Evolutionary conservation across 2,329 filamentous ascomycete species (phyloP), one percentile per base, ranked within the genome.

Genomic region (Ploettnerulaceae sp.): DNA sequence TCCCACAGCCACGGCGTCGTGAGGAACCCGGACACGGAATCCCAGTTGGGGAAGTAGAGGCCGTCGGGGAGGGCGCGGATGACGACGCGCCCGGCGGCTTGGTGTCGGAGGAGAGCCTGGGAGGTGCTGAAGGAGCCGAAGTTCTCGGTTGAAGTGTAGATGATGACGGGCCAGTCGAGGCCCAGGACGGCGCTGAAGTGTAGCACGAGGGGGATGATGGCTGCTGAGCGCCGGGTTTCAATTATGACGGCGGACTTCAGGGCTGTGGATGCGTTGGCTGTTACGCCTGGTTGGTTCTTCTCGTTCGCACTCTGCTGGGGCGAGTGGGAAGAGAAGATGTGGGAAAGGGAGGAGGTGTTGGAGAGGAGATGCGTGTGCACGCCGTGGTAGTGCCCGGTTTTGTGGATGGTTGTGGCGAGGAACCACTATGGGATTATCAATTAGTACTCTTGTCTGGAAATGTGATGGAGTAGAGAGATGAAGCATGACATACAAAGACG

Each of bases 121-220:
- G 65, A 67, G n/a, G 63, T 57, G 47, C 57, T 62, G 24, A 63
- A 63, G 20, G 54, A 51, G 3, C 54, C 55, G 15, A 58, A 54
- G 36, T 61, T 59, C 33, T 57, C 54, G 11, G 47, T 49, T 1
- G 51, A 47, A 0, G 70, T 72, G 52, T 67, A 70, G 38, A 71
- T 64, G 18, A 71, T 61, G 22, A 73, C 60, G 6, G 69, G 69
- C 70, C 70, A 73, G 20, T 58, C 53, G 15, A 69, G 68, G 1
- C 69, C 70, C 4, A 73, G 63, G 0, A 69, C 63, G 11, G 62
- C 52, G 21, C 61, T 58, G 57, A 67, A 70, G 47, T 69, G 67
- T 20, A 70, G 55, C 22, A 70, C 57, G 7, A 69, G 48, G 2
- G 67, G 66, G 20, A 69, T 54, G 22, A 69, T 59, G 14, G 56